Percentiles rank a stretch among this genome's conserved stretches.
phyloP scores from a whole-genome alignment of 129 eudicot genomes.

The Saussurea involucrata region DNA sequence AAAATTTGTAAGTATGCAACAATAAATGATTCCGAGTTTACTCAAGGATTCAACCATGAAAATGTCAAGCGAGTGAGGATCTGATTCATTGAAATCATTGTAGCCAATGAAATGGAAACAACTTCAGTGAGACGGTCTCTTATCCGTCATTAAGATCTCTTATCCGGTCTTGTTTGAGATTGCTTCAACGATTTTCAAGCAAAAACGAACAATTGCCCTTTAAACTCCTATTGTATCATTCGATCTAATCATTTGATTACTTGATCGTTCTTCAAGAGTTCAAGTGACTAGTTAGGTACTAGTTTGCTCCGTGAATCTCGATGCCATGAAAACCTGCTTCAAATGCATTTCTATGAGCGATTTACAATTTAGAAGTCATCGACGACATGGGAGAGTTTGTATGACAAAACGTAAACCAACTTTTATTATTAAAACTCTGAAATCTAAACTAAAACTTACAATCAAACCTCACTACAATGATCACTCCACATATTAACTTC shows the following conservation, averaged over 20 bases:
- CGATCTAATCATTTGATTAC: conserved; percentile 41
- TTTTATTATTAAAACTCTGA: too few species aligned
- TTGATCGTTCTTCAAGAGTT: too few species aligned
- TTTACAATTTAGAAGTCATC: too few species aligned
- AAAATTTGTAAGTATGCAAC: background rate
- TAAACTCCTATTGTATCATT: conserved; percentile 33
- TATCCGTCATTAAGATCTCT: background rate
- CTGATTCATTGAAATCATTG: conserved; percentile 28
- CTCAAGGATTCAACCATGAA: conserved; percentile 35
- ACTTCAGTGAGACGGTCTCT: conserved; percentile 28
- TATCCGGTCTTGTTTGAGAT: conserved; percentile 28
- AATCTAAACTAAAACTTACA: too few species aligned
- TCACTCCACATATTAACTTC: too few species aligned
- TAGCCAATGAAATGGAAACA: conserved; percentile 39
- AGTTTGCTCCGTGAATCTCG: too few species aligned
- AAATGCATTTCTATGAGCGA: too few species aligned
- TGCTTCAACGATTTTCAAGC: conserved; percentile 34
- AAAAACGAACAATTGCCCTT: conserved; percentile 33
- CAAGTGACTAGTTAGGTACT: conserved; percentile 37
- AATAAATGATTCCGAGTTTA: conserved; percentile 21
- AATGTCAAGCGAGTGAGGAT: conserved; percentile 30
- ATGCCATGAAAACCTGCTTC: too few species aligned
- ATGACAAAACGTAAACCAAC: too few species aligned
- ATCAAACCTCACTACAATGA: too few species aligned
- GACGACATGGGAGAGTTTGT: too few species aligned